Evolutionary conservation across 2,329 filamentous ascomycete genomes (phyloP).

Genomic region (Pseudocercospora cruenta): DNA sequence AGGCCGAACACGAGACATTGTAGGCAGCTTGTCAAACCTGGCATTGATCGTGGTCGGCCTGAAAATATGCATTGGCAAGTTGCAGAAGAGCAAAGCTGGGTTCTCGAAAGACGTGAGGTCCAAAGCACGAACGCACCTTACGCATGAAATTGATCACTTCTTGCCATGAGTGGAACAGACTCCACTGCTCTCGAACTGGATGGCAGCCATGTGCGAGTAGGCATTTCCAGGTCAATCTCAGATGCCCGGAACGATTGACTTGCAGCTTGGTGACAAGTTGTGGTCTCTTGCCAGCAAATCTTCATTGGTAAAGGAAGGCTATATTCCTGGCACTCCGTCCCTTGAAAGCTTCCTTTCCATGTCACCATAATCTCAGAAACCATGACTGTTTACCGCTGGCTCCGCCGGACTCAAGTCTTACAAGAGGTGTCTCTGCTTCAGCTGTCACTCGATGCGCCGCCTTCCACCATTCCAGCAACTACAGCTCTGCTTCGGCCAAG

Average conservation of each 20-base stretch:
- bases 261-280: too few species aligned
- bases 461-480: not conserved
- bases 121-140: not conserved
- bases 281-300: not conserved
- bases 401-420: not conserved
- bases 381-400: not conserved
- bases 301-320: not conserved
- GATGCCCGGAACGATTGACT: too few species aligned
- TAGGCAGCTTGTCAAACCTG: not conserved
- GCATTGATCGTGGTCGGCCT: not conserved
- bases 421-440: not conserved
- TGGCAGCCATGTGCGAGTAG: not conserved
- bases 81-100: not conserved
- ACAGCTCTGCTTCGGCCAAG: constrained; percentile 35
- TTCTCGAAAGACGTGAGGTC: not conserved
- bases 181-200: not conserved
- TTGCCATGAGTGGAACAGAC: not conserved
- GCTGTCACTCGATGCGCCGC: not conserved
- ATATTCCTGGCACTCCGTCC: not conserved
- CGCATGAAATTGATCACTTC: not conserved
- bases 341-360: not conserved
- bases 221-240: not conserved
- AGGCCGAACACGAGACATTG: not conserved
- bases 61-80: not conserved
- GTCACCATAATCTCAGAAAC: not conserved